These are phyloP conservation scores for Malus sylvestris DNA, from an alignment of 306 rosid genomes.

Conservation along the genomic window DNA sequence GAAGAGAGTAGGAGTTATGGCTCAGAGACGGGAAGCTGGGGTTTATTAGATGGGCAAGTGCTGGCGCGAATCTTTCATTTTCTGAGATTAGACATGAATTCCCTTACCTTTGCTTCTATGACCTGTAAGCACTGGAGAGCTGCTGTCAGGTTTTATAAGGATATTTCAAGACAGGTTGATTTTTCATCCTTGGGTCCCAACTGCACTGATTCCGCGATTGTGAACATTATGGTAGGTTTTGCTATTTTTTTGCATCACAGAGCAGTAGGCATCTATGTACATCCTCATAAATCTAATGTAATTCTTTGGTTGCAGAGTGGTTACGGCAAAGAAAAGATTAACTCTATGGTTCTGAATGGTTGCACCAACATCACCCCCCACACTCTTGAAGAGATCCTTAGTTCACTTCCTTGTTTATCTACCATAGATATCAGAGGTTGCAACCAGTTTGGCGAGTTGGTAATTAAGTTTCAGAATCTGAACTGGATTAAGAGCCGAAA, in stretches of 20 bases:
- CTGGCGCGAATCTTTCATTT: constrained; percentile 74
- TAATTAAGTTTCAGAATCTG: constrained; percentile 49
- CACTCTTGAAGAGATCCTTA: constrained; percentile 74
- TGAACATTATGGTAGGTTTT: constrained; percentile 67
- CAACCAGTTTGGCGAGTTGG: constrained; percentile 70
- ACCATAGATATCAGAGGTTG: constrained; percentile 84
- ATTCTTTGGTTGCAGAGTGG: constrained; percentile 61
- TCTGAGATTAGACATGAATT: constrained; percentile 68
- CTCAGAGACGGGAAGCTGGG: constrained; percentile 60
- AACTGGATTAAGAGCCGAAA: constrained; percentile 77
- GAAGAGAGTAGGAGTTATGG: constrained; percentile 36
- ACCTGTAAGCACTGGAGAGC: constrained; percentile 94
- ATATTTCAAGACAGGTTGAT: constrained; percentile 65
- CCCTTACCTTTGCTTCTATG: constrained; percentile 65
- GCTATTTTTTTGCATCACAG: constrained; percentile 15
- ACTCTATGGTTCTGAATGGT: constrained; percentile 61
- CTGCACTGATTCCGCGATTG: constrained; percentile 61
- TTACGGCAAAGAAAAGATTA: constrained; percentile 64
- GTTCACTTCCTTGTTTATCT: constrained; percentile 59
- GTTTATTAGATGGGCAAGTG: constrained; percentile 60
- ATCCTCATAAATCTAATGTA: constrained; percentile 22
- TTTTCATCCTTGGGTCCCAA: constrained; percentile 67
- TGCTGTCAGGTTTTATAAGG: constrained; percentile 61
- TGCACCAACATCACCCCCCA: constrained; percentile 63
- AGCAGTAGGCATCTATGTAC: constrained; percentile 1